Conservation (phyloP, 2,329 filamentous ascomycete species). For the Exophiala lecanii-corni region DNA sequence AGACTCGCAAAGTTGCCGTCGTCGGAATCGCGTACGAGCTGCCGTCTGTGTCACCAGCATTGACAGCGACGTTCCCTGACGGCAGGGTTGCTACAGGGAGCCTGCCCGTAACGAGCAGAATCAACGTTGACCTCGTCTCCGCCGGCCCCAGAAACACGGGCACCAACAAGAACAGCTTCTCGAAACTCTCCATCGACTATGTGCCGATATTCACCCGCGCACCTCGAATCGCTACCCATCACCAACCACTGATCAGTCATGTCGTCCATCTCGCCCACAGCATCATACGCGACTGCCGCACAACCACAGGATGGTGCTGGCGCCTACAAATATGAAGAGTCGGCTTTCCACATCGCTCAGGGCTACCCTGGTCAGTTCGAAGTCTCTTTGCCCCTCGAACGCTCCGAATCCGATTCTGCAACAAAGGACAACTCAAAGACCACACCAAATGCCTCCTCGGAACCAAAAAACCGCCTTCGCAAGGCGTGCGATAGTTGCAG, state of each 20-base stretch:
- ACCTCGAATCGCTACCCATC: slow-evolving; percentile 4
- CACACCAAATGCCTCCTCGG: slow-evolving; percentile 15
- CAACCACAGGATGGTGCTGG: slow-evolving; percentile 14
- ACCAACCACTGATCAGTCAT: slow-evolving; percentile 7
- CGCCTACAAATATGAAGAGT: slow-evolving; percentile 23
- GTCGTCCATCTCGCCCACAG: slow-evolving; percentile 19
- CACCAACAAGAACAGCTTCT: too few relatives aligned
- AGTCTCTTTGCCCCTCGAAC: slow-evolving; percentile 12
- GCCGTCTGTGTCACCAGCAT: too few relatives aligned
- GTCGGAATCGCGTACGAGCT: too few relatives aligned
- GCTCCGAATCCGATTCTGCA: slow-evolving; percentile 9
- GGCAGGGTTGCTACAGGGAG: too few relatives aligned
- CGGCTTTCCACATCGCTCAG: slow-evolving; percentile 17
- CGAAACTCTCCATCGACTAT: too few relatives aligned
- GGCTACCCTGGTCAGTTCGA: slow-evolving; percentile 22
- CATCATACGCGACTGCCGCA: slow-evolving; percentile 14
- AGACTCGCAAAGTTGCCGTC: too few relatives aligned
- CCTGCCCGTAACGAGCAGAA: too few relatives aligned
- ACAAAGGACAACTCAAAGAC: slow-evolving; percentile 9
- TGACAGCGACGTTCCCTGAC: too few relatives aligned
- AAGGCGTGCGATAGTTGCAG: slow-evolving; percentile 53
- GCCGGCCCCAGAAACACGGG: too few relatives aligned
- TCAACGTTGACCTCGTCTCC: too few relatives aligned
- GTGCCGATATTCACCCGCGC: slow-evolving; percentile 22
- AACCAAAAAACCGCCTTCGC: slow-evolving; percentile 39